These are phyloP conservation scores for Aureobasidium vineae DNA, from an alignment of 2,329 filamentous ascomycete species.

Conservation along the genomic window DNA sequence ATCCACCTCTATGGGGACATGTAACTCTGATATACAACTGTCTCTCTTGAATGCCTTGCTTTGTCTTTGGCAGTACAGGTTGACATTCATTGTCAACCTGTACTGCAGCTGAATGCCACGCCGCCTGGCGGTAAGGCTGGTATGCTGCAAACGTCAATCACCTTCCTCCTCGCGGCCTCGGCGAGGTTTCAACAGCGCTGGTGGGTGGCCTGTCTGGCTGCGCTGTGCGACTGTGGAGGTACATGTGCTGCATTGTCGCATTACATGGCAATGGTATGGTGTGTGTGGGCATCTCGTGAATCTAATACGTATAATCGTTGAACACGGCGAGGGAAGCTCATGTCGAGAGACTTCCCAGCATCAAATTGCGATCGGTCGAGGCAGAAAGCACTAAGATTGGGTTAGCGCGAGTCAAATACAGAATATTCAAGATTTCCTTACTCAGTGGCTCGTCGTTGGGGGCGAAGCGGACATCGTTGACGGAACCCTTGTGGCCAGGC, in stretches of 20 bases:
- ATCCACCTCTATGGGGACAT: background rate
- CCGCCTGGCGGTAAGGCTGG: background rate
- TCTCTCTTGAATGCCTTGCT: no score
- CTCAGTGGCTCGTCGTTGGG: constrained; percentile 81
- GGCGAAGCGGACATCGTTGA: constrained; percentile 91
- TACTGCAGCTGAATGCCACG: no score
- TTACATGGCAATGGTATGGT: background rate
- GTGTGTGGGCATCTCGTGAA: background rate
- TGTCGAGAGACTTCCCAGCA: constrained; percentile 34
- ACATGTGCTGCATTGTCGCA: background rate
- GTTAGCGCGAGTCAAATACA: background rate
- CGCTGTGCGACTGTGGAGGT: background rate
- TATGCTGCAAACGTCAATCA: background rate
- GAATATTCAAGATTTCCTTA: constrained; percentile 53
- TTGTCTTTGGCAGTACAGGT: no score
- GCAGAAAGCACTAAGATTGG: constrained; percentile 33
- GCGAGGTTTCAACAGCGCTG: background rate
- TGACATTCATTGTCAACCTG: no score
- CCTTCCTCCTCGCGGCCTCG: background rate
- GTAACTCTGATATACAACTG: background rate
- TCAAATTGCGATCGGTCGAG: constrained; percentile 39
- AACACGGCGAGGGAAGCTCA: background rate
- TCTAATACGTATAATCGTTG: background rate
- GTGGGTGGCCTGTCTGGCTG: background rate
- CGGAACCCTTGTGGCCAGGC: constrained; percentile 89